phyloP scores from a whole-genome alignment of 140 eudicot species.

The Bidens hawaiensis region DNA sequence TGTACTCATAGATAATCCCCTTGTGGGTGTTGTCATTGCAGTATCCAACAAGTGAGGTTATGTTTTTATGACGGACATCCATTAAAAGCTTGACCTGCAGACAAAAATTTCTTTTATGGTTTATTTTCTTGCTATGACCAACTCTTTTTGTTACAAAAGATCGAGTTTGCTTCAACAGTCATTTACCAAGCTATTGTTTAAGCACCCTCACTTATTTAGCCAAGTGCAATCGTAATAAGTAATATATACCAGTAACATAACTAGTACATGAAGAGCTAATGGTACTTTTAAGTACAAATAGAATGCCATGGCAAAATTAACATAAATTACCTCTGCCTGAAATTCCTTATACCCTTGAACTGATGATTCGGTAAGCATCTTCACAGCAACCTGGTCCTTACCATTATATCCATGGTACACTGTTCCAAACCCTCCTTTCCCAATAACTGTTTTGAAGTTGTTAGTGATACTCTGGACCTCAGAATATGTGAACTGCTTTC shows the following conservation, averaged over 20 bases:
- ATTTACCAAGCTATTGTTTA: not conserved
- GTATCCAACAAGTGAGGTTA: slow-evolving; percentile 33
- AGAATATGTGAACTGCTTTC: slow-evolving; percentile 18
- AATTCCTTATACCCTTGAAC: slow-evolving; percentile 42
- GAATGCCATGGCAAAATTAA: not conserved
- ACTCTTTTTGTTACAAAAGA: not conserved
- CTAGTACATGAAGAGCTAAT: too few species aligned
- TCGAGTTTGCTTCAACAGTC: not conserved
- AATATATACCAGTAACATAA: not conserved
- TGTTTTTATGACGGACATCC: slow-evolving; percentile 30
- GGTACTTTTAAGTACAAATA: too few species aligned
- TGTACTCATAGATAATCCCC: slow-evolving; percentile 41
- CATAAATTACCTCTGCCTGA: slow-evolving; percentile 37
- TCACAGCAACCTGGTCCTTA: slow-evolving; percentile 41
- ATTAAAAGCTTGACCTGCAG: slow-evolving; percentile 33
- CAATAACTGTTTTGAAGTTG: slow-evolving; percentile 32
- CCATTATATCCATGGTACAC: slow-evolving; percentile 37
- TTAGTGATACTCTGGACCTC: slow-evolving; percentile 30
- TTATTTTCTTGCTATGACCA: not conserved
- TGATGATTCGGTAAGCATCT: slow-evolving; percentile 45
- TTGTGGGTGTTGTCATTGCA: slow-evolving; percentile 28
- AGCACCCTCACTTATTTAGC: not conserved
- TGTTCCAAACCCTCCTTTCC: slow-evolving; percentile 53
- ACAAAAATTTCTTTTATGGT: not conserved
- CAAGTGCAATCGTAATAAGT: not conserved